Conservation (phyloP, 73 alveolate genomes). For the Paramecium pentaurelia region DNA sequence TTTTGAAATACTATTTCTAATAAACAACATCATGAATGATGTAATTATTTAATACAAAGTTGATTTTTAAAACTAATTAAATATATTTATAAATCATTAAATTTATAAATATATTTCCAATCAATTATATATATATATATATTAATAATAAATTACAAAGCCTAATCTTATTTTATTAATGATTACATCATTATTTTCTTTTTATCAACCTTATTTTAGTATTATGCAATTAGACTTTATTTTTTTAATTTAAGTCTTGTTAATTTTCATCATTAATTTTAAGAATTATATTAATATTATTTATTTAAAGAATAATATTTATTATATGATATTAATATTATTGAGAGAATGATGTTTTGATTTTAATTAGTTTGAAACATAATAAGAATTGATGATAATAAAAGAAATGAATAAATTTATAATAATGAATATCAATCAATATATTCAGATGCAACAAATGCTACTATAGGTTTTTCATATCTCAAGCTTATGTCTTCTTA, state of each 20-base stretch:
- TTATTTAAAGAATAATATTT: neutral
- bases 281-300: neutral
- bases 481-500: neutral
- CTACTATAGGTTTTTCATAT: constrained; percentile 8
- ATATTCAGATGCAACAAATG: constrained; percentile 11
- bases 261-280: neutral
- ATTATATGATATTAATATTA: too few species aligned
- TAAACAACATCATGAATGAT: too few species aligned
- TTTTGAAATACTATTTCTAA: too few species aligned
- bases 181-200: neutral
- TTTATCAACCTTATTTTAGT: neutral
- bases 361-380: too few species aligned
- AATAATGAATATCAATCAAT: neutral
- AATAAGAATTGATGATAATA: neutral
- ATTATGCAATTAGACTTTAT: neutral
- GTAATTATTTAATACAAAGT: too few species aligned
- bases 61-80: too few species aligned
- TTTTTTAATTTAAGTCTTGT: neutral
- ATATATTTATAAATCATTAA: too few species aligned
- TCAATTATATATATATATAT: too few species aligned
- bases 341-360: too few species aligned
- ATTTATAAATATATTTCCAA: neutral
- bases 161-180: neutral
- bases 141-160: neutral
- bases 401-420: neutral